phyloP scores from a whole-genome alignment of 371 early-diverging fungal genomes.

The Apophysomyces variabilis region DNA sequence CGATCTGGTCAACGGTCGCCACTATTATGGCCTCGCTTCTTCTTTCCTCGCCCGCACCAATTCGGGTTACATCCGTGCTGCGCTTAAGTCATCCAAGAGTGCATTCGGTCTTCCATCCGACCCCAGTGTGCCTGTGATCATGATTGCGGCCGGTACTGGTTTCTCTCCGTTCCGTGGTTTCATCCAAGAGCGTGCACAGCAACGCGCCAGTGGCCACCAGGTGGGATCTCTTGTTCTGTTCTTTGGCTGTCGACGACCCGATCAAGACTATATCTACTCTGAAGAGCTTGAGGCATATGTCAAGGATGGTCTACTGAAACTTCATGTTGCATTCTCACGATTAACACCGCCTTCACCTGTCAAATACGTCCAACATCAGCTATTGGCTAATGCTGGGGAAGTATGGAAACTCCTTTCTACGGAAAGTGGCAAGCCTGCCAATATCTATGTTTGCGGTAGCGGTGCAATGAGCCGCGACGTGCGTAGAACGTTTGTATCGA shows the following conservation, averaged over 20 bases:
- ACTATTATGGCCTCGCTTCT: constrained; percentile 29
- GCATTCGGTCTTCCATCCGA: constrained; percentile 30
- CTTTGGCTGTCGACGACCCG: constrained; percentile 73
- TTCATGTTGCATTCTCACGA: constrained; percentile 75
- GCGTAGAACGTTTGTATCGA: constrained; percentile 21
- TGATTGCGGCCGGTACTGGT: constrained; percentile 72
- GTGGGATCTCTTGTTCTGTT: constrained; percentile 50
- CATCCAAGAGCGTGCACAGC: constrained; percentile 35
- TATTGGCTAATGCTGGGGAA: constrained; percentile 23
- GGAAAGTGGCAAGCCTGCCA: constrained; percentile 13
- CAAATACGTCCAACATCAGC: constrained; percentile 32
- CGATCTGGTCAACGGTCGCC: constrained; percentile 19
- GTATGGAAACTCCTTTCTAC: constrained; percentile 16
- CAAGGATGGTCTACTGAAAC: constrained; percentile 45
- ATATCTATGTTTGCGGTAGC: constrained; percentile 25
- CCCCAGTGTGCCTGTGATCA: constrained; percentile 38
- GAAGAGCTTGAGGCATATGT: constrained; percentile 60
- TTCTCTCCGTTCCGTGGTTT: constrained; percentile 86
- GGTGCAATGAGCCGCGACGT: constrained; percentile 28
- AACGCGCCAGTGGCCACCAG: constrained; percentile 13
- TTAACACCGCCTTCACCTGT: constrained; percentile 1
- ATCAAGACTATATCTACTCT: constrained; percentile 70
- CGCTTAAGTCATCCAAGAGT: constrained; percentile 30
- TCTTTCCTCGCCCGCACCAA: constrained; percentile 21
- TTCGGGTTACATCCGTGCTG: constrained; percentile 20